Percentiles rank a stretch among this genome's conserved stretches.
Conservation (phyloP, 257 asterid species). For the Primulina tabacum region DNA sequence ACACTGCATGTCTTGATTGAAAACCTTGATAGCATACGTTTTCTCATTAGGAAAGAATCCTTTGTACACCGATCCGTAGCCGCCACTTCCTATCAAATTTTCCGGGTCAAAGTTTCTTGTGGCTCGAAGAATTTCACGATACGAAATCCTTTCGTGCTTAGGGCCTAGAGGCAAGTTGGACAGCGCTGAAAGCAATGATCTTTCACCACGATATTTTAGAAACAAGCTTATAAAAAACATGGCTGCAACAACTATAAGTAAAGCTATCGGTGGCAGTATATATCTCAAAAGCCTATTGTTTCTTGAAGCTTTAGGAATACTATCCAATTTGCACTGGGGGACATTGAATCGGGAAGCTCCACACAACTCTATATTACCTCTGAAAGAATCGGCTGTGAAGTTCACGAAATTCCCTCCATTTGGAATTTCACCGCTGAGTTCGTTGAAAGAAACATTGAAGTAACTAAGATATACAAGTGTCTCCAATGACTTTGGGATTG, state of each 20-base stretch:
- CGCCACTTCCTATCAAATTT: constrained; percentile 13
- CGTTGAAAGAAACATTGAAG: no score
- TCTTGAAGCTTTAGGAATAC: not conserved
- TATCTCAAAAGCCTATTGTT: not conserved
- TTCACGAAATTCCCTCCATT: no score
- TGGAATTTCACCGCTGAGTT: no score
- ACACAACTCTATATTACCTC: no score
- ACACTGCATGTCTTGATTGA: not conserved
- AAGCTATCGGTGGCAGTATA: not conserved
- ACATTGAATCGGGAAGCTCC: not conserved
- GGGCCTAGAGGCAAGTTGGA: not conserved
- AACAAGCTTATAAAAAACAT: not conserved
- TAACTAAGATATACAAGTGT: not conserved
- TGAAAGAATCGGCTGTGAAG: no score
- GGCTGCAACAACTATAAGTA: not conserved
- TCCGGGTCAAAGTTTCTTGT: not conserved
- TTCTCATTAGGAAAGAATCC: not conserved
- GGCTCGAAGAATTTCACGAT: constrained; percentile 13
- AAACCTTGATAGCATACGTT: constrained; percentile 10
- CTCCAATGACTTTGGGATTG: not conserved
- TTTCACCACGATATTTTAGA: not conserved
- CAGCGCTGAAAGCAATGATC: not conserved
- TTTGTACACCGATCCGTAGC: constrained; percentile 12
- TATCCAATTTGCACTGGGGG: not conserved
- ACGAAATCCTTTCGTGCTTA: not conserved